Conservation (phyloP, 164 flowering plant genomes). For the Vitis labrusca region DNA sequence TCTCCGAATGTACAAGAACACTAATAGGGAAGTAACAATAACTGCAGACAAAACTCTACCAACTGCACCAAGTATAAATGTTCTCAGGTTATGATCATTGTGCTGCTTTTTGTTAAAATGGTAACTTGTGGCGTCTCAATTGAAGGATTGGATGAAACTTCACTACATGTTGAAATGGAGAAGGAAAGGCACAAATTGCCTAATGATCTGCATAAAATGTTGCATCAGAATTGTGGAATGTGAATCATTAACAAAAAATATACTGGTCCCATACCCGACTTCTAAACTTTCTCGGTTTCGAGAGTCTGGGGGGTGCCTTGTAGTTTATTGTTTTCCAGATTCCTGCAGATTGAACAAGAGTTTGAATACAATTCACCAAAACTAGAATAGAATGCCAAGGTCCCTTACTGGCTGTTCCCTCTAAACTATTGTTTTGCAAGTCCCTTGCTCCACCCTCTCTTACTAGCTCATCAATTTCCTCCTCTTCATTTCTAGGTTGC, state of each 20-base stretch:
- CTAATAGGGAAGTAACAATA: conserved; percentile 29
- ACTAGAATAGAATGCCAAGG: neutral
- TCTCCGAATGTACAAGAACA: conserved; percentile 40
- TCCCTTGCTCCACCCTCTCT: conserved; percentile 40
- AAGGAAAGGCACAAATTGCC: conserved; percentile 72
- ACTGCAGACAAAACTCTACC: conserved; percentile 45
- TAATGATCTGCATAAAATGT: conserved; percentile 35
- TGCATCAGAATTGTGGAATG: conserved; percentile 14
- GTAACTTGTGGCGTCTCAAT: conserved; percentile 77
- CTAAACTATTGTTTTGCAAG: conserved; percentile 68
- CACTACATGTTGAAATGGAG: conserved; percentile 47
- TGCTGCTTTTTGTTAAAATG: conserved; percentile 39
- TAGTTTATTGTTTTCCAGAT: conserved; percentile 74
- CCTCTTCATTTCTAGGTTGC: too few species aligned
- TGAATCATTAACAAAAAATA: neutral
- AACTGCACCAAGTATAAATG: conserved; percentile 44
- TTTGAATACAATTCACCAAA: neutral
- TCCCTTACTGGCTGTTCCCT: conserved; percentile 29
- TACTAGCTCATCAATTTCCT: too few species aligned
- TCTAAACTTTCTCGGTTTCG: conserved; percentile 57
- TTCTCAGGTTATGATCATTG: conserved; percentile 25
- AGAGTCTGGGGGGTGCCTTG: conserved; percentile 59
- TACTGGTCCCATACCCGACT: conserved; percentile 53
- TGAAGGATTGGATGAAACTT: conserved; percentile 38
- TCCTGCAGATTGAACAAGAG: conserved; percentile 37